Evolutionary conservation across 768 basidiomycete genomes (phyloP).

Genomic region (Leccinum barrowsii): DNA sequence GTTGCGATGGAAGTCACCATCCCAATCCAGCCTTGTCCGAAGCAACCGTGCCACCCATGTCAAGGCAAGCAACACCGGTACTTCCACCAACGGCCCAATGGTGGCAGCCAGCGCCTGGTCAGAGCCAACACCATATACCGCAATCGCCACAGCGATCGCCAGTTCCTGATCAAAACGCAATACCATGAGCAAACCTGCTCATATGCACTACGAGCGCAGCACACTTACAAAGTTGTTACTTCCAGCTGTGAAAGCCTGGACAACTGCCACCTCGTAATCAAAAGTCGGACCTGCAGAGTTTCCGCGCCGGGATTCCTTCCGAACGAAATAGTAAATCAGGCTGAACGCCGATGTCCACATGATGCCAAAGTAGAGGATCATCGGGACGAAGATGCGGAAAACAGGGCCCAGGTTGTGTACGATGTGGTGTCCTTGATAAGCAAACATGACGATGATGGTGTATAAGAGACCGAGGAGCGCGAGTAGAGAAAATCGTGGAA

Average conservation of each 20-base stretch:
- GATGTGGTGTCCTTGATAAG: constrained; percentile 66
- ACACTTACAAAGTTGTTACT: constrained; percentile 71
- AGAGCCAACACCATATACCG: constrained; percentile 72
- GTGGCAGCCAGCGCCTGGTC: constrained; percentile 81
- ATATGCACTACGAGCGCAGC: background rate
- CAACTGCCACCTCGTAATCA: constrained; percentile 70
- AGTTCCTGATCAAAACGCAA: constrained; percentile 51
- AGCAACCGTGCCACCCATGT: constrained; percentile 61
- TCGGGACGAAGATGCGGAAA: constrained; percentile 78
- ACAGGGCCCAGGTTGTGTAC: constrained; percentile 70
- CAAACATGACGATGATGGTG: constrained; percentile 76
- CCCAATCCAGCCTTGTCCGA: constrained; percentile 31
- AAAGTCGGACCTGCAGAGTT: constrained; percentile 13
- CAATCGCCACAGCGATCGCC: constrained; percentile 78
- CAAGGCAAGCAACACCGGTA: constrained; percentile 69
- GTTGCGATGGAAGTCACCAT: background rate
- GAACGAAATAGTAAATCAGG: constrained; percentile 47
- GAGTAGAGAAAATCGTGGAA: constrained; percentile 66
- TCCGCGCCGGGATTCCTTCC: constrained; percentile 26
- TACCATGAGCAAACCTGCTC: background rate
- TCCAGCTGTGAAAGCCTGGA: constrained; percentile 76
- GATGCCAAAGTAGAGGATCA: constrained; percentile 73
- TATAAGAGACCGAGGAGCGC: constrained; percentile 76
- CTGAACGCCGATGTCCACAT: constrained; percentile 70
- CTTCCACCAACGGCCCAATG: constrained; percentile 74